Base-by-base conservation (phyloP, 768 basidiomycete genomes). In the Mycena chlorophos region DNA sequence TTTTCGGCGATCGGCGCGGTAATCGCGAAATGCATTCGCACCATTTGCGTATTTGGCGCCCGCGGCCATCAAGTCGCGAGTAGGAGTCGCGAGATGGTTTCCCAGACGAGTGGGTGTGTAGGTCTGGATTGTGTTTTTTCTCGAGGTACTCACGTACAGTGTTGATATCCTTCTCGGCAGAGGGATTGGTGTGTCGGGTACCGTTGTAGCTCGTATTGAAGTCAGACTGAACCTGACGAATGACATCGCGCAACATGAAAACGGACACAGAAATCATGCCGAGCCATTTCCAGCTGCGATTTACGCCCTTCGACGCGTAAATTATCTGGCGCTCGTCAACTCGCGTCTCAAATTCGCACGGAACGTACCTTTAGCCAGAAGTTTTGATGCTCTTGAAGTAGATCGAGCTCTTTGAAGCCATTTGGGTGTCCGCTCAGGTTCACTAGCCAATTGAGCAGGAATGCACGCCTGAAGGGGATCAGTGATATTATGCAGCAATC, bases 201-300 rank as follows among this genome's bases (percentile, higher is more conserved):
- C 57, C 39, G 51, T 51, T 39, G 39, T 50, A 25, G 14, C 46
- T 42, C 13, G 48, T 45, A 17, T 49, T 49, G 52, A 34, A 55
- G 27, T 50, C 39, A 5, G 6, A 8, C n/a, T 59, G 52, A 2
- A 47, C 30, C 3, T 27, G 26, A 2, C 50, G 47, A 12, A 59
- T 58, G 3, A 53, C 48, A 28, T 55, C 53, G 6, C 54, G 60
- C 8, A 62, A 49, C 2, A 40, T 31, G 38, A 51, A 58, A 34
- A 62, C 51, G 17, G 25, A 55, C 16, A 59, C 52, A 14, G 47
- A 29, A 27, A 61, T 48, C 57, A 58, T 61, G 13, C 31, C 52
- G 22, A 61, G 56, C 60, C 60, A 61, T 25, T 13, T 49, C 56
- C 56, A 58, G 49, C 47, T 55, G 8, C 42, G 25, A 28, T 61